These are phyloP conservation scores for Fonsecaea nubica DNA, from an alignment of 2,329 filamentous ascomycete species.

Conservation along the genomic window DNA sequence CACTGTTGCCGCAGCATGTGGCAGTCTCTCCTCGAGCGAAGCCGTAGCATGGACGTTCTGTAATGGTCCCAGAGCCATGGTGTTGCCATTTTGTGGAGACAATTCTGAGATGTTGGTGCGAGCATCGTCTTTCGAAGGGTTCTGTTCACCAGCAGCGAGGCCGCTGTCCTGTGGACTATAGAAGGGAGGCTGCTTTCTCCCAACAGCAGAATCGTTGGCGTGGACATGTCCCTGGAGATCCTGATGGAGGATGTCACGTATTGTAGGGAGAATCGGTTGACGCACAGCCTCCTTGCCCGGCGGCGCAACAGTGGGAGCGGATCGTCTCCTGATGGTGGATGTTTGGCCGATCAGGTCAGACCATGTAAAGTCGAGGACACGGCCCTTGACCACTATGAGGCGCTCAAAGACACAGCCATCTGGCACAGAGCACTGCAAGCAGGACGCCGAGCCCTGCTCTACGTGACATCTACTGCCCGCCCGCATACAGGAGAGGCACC, in stretches of 20 bases:
- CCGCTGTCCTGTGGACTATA: not conserved
- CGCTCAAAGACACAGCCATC: slow-evolving; percentile 2
- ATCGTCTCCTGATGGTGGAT: not conserved
- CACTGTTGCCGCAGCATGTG: not conserved
- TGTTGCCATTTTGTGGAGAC: not conserved
- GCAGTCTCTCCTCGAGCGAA: not conserved
- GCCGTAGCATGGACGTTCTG: not conserved
- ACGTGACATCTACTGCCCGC: not conserved
- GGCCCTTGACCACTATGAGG: not conserved
- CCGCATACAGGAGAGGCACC: not conserved
- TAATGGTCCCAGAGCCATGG: not conserved
- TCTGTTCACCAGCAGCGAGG: not conserved
- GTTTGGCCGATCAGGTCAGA: not conserved
- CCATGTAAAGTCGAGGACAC: not conserved
- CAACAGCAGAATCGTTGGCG: not conserved
- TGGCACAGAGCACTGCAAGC: not conserved
- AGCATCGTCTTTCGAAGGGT: not conserved
- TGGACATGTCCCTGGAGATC: not conserved
- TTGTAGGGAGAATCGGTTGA: not conserved
- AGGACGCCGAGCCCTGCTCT: not conserved
- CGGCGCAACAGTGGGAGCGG: not conserved
- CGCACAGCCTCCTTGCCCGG: not conserved
- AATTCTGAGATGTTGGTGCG: not conserved
- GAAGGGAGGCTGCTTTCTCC: not conserved
- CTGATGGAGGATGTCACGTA: not conserved